Evolutionary conservation across 768 basidiomycete species (phyloP).

Genomic region (Suillus decipiens): DNA sequence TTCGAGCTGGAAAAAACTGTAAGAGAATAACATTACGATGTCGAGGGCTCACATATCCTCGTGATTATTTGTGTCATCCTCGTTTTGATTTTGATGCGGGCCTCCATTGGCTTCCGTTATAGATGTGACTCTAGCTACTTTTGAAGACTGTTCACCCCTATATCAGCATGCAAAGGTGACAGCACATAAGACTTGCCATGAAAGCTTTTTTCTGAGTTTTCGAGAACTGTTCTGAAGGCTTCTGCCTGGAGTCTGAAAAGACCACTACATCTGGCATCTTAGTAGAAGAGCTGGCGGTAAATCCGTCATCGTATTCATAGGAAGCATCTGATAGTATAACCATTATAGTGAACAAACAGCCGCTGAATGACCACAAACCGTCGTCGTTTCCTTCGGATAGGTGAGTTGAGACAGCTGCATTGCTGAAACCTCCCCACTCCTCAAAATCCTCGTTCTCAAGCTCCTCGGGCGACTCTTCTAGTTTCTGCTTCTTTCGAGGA

Average conservation of each 20-base stretch:
- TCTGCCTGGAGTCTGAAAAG: constrained; percentile 46
- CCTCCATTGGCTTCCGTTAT: constrained; percentile 26
- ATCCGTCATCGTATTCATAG: constrained; percentile 49
- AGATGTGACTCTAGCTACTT: constrained; percentile 58
- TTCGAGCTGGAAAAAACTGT: constrained; percentile 55
- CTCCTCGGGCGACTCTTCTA: constrained; percentile 13
- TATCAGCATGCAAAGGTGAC: not conserved
- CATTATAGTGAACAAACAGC: not conserved
- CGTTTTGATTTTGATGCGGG: constrained; percentile 17
- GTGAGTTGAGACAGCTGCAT: not conserved
- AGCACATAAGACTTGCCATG: constrained; percentile 56
- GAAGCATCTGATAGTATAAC: constrained; percentile 7
- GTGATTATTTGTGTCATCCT: constrained; percentile 3
- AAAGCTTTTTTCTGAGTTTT: constrained; percentile 64
- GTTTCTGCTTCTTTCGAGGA: constrained; percentile 23
- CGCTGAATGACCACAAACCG: constrained; percentile 15
- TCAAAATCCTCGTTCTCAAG: constrained; percentile 29
- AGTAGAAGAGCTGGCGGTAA: constrained; percentile 35
- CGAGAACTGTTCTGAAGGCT: constrained; percentile 21
- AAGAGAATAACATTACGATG: not conserved
- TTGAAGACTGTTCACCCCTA: constrained; percentile 62
- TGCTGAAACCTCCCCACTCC: constrained; percentile 45
- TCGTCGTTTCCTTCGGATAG: constrained; percentile 24
- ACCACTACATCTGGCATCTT: constrained; percentile 52
- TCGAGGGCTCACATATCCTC: constrained; percentile 2